Evolutionary conservation across 768 basidiomycete species (phyloP), one percentile per base, ranked within the genome.

Genomic region (Myochromella boudieri): DNA sequence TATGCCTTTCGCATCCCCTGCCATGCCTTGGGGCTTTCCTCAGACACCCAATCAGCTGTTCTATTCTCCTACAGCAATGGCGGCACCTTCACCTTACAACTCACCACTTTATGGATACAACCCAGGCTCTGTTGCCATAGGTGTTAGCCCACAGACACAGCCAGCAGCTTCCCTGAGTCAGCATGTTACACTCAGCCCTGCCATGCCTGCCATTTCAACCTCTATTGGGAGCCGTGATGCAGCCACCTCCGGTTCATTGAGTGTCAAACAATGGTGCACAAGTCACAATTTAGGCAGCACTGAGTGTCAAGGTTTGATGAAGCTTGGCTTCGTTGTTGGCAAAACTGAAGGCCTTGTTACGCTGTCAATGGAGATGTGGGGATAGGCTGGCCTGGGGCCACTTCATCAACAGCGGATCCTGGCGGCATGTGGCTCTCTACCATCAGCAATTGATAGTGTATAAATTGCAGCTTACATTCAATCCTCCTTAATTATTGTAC

Each of bases 261-360:
- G n/a, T 24, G 17, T 44, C 25, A 15, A 24, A 22, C 32, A 36
- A 36, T 44, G 43, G 43, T 44, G 43, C 11, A 22, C 36, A 21
- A 6, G n/a, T 17, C 36, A 37, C 18, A 7, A 21, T 20, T 22
- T 37, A 3, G 25, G 39, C 10, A 37, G 32, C n/a, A 38, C 42
- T 6, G 37, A 53, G 32, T 27, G 24, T 9, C 37, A 42, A 15
- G 48, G 52, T 15, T 32, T 53, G n/a, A 24, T 21, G 12, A 53
- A 53, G 22, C 48, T 53, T 3, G 48, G 52, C 7, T 53, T 53
- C 41, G 26, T n/a, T 21, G 42, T 46, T 34, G 48, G 48, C 20
- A 32, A 49, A 17, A 37, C 36, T 4, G 36, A 2, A 5, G 22
- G 44, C 22, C 18, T 53, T 14, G 25, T 18, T 11, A 17, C 12